Conservation (phyloP, 495 filamentous ascomycete species). For the Cercophora scortea region DNA sequence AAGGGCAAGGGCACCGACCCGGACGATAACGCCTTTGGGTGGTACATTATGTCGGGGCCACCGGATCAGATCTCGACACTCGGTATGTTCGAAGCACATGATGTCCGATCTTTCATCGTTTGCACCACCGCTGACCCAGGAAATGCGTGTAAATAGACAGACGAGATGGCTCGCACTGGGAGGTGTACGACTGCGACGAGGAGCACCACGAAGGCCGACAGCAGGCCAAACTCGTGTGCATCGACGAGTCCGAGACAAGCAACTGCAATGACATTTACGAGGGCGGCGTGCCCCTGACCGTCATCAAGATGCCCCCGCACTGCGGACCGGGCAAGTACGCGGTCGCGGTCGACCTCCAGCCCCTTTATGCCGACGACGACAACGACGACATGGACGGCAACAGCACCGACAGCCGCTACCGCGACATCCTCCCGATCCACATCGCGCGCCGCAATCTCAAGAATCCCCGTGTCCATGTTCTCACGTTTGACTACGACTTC, state of each 20-base stretch:
- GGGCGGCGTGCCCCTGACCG: constrained; percentile 19
- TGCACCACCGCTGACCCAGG: neutral
- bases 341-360: constrained; percentile 20
- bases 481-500: constrained; percentile 19
- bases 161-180: constrained; percentile 28
- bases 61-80: neutral
- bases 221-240: constrained; percentile 20
- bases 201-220: neutral
- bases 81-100: neutral
- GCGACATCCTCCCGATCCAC: neutral
- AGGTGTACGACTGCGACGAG: constrained; percentile 10
- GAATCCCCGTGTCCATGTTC: constrained; percentile 2
- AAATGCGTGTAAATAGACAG: constrained; percentile 10
- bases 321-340: constrained; percentile 34
- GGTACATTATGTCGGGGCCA: constrained; percentile 18
- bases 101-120: neutral
- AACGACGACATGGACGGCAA: too few relatives aligned
- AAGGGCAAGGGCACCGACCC: neutral
- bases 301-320: constrained; percentile 27
- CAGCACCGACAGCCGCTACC: neutral
- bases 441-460: neutral
- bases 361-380: constrained; percentile 3
- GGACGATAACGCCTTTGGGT: constrained; percentile 11
- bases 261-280: constrained; percentile 26
- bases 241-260: constrained; percentile 11